These are phyloP conservation scores for Yamadazyma friedrichii DNA, from an alignment of 1,139 yeast genomes.

Conservation along the genomic window DNA sequence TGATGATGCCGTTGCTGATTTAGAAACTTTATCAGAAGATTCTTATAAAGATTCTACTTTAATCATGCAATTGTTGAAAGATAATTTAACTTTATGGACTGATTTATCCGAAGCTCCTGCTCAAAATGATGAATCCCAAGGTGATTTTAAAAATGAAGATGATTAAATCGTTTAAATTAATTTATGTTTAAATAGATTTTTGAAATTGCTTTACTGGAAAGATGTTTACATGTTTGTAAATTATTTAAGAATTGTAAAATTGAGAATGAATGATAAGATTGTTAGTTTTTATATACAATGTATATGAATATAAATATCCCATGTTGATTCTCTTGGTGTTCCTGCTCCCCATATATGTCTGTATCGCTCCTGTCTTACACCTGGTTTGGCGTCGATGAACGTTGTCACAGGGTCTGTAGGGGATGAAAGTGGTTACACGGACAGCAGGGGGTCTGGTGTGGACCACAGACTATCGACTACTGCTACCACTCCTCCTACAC, in stretches of 20 bases:
- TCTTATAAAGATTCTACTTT: slow-evolving; percentile 97
- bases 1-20: slow-evolving; percentile 98
- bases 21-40: slow-evolving; percentile 96
- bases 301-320: slow-evolving; percentile 8
- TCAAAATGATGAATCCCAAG: slow-evolving; percentile 51
- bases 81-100: slow-evolving; percentile 98
- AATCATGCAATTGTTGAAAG: slow-evolving; percentile 98
- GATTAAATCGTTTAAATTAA: slow-evolving; percentile 15
- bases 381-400: too few species aligned
- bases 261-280: slow-evolving; percentile 11
- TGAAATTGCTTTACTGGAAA: background rate
- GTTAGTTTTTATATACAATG: slow-evolving; percentile 8
- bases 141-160: slow-evolving; percentile 23
- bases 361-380: too few species aligned
- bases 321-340: background rate
- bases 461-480: too few species aligned
- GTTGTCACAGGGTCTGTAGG: too few species aligned
- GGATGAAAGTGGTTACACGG: too few species aligned
- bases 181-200: background rate
- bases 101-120: slow-evolving; percentile 90
- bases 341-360: too few species aligned
- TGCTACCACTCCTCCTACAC: too few species aligned
- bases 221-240: background rate
- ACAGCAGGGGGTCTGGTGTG: too few species aligned
- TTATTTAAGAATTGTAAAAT: slow-evolving; percentile 5